phyloP scores from a whole-genome alignment of 2,329 filamentous ascomycete genomes.

The Verticillium albo-atrum region DNA sequence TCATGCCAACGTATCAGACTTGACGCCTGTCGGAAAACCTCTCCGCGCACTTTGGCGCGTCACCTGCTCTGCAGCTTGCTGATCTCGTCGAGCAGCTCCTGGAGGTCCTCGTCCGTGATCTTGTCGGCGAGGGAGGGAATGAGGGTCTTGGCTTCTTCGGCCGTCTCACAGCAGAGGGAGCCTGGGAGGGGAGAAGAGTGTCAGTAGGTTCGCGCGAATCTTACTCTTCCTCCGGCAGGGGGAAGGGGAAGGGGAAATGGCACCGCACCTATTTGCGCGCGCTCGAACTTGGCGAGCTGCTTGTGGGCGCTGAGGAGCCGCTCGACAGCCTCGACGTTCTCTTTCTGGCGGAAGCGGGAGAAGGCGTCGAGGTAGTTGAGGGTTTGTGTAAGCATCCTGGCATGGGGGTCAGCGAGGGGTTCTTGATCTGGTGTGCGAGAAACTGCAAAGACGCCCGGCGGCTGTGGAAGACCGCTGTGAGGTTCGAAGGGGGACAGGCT shows the following conservation, averaged over 20 bases:
- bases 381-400: constrained; percentile 77
- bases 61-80: constrained; percentile 60
- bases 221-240: not conserved
- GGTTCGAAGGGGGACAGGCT: too few relatives aligned
- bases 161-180: constrained; percentile 84
- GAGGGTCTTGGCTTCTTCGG: constrained; percentile 93
- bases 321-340: constrained; percentile 93
- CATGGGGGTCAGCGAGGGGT: not conserved
- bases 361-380: constrained; percentile 92
- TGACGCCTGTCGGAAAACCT: not conserved
- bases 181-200: constrained; percentile 46
- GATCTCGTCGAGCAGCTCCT: constrained; percentile 86
- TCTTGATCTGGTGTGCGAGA: too few relatives aligned
- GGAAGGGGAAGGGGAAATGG: not conserved
- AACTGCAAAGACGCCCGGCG: too few relatives aligned
- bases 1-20: too few relatives aligned
- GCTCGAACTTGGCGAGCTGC: constrained; percentile 86
- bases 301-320: constrained; percentile 74
- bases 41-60: constrained; percentile 1
- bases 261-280: constrained; percentile 75
- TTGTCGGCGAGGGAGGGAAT: constrained; percentile 88
- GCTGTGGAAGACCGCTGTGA: too few relatives aligned
- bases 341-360: constrained; percentile 90
- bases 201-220: constrained; percentile 1
- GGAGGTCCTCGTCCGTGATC: constrained; percentile 82